Evolutionary conservation across 352 stramenopile genomes (phyloP).

Genomic region (Phytopythium oedochilum): DNA sequence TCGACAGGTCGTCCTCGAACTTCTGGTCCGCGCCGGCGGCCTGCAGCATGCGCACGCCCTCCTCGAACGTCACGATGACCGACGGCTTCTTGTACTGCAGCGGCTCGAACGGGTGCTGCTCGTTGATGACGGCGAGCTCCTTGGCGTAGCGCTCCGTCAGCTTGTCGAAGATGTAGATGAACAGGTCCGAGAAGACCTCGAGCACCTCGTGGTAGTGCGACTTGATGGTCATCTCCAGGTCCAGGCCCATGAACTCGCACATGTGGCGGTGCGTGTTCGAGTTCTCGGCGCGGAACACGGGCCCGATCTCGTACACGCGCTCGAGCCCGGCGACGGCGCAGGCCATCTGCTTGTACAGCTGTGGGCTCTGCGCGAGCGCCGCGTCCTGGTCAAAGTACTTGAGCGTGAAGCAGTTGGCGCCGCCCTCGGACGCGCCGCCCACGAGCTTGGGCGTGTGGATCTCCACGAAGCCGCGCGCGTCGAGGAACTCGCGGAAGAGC

Average conservation of each 20-base stretch:
- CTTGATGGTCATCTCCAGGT: constrained; percentile 99
- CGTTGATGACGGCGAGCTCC: constrained; percentile 94
- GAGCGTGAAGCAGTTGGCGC: constrained; percentile 97
- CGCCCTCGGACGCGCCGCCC: constrained; percentile 95
- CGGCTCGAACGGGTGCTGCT: constrained; percentile 97
- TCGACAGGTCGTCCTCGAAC: constrained; percentile 83
- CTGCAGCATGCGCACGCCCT: constrained; percentile 92
- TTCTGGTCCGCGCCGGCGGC: constrained; percentile 74
- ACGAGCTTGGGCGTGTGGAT: constrained; percentile 99
- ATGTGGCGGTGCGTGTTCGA: constrained; percentile 99
- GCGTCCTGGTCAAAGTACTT: constrained; percentile 98
- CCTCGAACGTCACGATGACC: constrained; percentile 92
- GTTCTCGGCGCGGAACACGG: constrained; percentile 99
- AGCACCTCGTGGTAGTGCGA: constrained; percentile 99
- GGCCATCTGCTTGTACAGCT: constrained; percentile 99
- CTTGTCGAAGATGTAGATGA: constrained; percentile 99
- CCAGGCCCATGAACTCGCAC: constrained; percentile 99
- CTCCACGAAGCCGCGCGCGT: constrained; percentile 95
- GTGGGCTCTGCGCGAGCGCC: constrained; percentile 95
- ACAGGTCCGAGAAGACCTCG: constrained; percentile 97
- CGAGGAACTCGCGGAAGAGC: constrained; percentile 97
- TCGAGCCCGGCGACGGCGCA: constrained; percentile 97
- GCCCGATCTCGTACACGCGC: constrained; percentile 98
- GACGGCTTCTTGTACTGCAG: constrained; percentile 95
- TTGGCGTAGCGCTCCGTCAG: constrained; percentile 91